Base-by-base conservation (phyloP, 768 basidiomycete species). In the Suillus clintonianus region DNA sequence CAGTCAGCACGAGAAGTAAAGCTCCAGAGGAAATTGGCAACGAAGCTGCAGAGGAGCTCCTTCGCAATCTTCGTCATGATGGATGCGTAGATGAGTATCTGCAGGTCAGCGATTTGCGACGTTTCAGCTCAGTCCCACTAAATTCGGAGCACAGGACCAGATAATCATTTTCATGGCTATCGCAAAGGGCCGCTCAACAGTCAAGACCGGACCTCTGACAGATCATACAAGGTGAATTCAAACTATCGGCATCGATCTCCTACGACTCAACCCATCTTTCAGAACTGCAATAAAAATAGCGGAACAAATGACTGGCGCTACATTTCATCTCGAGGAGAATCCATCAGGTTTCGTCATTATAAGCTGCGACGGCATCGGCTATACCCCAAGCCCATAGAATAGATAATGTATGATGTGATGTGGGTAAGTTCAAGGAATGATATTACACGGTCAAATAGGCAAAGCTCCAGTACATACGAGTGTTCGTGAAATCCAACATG, bases 101-200 rank as follows among this genome's bases (percentile, higher is more conserved):
- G 68, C 84, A 90, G 82, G 87, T 85, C 30, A 36, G 72, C 65
- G 32, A 17, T 32, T 39, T 63, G 0, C 30, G 22, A 32, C 11
- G 37, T 58, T 57, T 17, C 11, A 27, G 24, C n/a, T n/a, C 24
- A 41, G 5, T 41, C 17, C 17, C 14, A 22, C 22, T 55, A 30
- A 39, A 43, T 54, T 2, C 27, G 7, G n/a, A 63, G 27, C 27
- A 27, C 14, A 91, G 80, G 92, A 94, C 72, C 91, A 93, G 70
- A 87, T 92, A 22, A 86, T 92, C 53, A 83, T 92, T 42, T 88
- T 91, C 70, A 85, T 92, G 77, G 89, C 89, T 10, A 79, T 93
- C 19, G 90, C 91, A 10, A 74, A 86, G 56, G 90, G 90, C 5
- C 81, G 68, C 30, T 92, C 89, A 13, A 78, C 78, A 59, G 78